Conservation (phyloP, 1,139 yeast species). For the Geotrichum cucujoidarum region DNA sequence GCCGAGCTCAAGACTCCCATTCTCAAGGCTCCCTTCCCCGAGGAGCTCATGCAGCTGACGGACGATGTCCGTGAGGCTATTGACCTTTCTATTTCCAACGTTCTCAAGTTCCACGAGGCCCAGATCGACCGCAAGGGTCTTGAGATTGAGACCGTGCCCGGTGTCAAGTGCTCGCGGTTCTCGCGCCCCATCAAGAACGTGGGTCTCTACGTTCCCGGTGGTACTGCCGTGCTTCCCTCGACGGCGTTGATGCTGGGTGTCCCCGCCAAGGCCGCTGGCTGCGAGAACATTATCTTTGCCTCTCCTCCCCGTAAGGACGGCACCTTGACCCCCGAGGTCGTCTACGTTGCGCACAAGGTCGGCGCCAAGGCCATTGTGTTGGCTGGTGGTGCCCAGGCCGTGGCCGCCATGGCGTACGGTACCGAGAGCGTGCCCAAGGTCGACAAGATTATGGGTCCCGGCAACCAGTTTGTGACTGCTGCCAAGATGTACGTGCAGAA, state of each 20-base stretch:
- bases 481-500: slow-evolving; percentile 97
- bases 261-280: slow-evolving; percentile 98
- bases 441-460: slow-evolving; percentile 97
- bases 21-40: slow-evolving; percentile 80
- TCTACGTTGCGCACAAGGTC: slow-evolving; percentile 91
- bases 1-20: slow-evolving; percentile 69
- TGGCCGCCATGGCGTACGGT: slow-evolving; percentile 98
- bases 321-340: slow-evolving; percentile 91
- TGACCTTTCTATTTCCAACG: slow-evolving; percentile 83
- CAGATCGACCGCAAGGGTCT: slow-evolving; percentile 56
- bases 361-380: slow-evolving; percentile 86
- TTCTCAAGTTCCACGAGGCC: slow-evolving; percentile 88
- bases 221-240: slow-evolving; percentile 96
- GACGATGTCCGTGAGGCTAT: slow-evolving; percentile 79
- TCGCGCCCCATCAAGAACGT: slow-evolving; percentile 92
- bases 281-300: slow-evolving; percentile 87
- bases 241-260: slow-evolving; percentile 98
- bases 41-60: slow-evolving; percentile 65
- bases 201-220: slow-evolving; percentile 96
- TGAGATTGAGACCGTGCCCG: slow-evolving; percentile 90
- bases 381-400: slow-evolving; percentile 99
- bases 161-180: slow-evolving; percentile 89
- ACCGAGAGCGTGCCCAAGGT: slow-evolving; percentile 88
- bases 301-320: slow-evolving; percentile 98
- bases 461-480: slow-evolving; percentile 97